Evolutionary conservation across 2,329 filamentous ascomycete species (phyloP).

Genomic region (Aspergillus novofumigatus): DNA sequence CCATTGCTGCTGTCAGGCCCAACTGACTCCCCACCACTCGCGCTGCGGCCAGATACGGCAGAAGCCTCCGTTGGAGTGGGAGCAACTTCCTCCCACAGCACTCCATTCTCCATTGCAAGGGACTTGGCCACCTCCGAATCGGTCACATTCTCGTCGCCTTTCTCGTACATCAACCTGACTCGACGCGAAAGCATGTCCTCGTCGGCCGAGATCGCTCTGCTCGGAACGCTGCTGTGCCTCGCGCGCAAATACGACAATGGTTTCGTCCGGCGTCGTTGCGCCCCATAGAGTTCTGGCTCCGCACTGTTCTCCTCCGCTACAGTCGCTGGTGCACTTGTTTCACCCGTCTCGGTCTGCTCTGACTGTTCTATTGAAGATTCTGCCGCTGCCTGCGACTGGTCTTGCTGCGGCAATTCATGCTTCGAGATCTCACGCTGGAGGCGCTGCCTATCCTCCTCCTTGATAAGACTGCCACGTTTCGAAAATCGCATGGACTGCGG

Average conservation of each 20-base stretch:
- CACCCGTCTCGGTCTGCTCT: not conserved
- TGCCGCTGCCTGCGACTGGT: conserved; percentile 4
- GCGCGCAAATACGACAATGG: conserved; percentile 36
- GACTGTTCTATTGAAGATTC: conserved; percentile 8
- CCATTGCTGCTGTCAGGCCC: conserved; percentile 23
- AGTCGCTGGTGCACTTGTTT: conserved; percentile 2
- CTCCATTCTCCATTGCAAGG: conserved; percentile 35
- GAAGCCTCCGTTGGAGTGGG: conserved; percentile 27
- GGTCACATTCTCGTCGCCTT: conserved; percentile 53
- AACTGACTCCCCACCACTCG: conserved; percentile 23
- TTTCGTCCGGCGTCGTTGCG: conserved; percentile 23
- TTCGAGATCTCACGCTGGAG: conserved; percentile 29
- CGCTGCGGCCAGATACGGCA: conserved; percentile 21
- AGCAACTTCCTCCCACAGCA: conserved; percentile 38
- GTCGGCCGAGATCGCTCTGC: conserved; percentile 57
- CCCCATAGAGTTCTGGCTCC: conserved; percentile 19
- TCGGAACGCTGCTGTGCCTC: conserved; percentile 33
- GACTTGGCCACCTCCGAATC: conserved; percentile 38
- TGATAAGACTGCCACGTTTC: conserved; percentile 57
- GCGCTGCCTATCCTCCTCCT: conserved; percentile 40
- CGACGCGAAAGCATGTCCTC: conserved; percentile 60
- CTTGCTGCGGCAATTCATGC: conserved; percentile 10
- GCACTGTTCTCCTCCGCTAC: conserved; percentile 13
- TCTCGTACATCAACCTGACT: conserved; percentile 61
- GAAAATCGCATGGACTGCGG: conserved; percentile 55